Evolutionary conservation across 2,329 filamentous ascomycete species (phyloP), one percentile per base, ranked within the genome.

Genomic region (Colletotrichum filicis): DNA sequence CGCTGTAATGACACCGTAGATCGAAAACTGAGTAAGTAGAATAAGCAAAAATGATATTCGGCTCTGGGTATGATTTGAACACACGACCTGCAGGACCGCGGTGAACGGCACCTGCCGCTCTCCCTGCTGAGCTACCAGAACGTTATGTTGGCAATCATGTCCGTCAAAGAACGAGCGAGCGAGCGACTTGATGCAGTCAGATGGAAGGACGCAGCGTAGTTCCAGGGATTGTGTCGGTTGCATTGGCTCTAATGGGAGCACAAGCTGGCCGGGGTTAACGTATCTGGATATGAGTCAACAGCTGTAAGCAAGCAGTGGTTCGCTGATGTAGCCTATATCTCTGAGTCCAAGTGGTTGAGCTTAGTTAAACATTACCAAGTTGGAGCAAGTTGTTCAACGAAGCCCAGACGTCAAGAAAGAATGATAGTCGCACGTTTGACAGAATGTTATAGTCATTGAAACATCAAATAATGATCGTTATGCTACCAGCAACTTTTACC

Each of bases 401-500:
- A 22, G 42, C 3, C 19, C 42, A 56, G 11, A 56, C 4, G 24
- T 26, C 24, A 16, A 28, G 53, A 5, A n/a, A 56, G 8, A 14
- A 4, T 1, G 3, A 11, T 4, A 30, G 26, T 2, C 19, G 16
- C 14, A 37, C 22, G 4, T 6, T 62, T 62, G 26, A 52, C 60
- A 52, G 8, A 11, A 16, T 5, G 1, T 49, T 52, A 5, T 32
- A 11, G 49, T 55, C 49, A 55, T 64, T 64, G 28, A 19, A 68
- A 68, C 65, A 72, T 16, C n/a, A 35, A 19, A n/a, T 19, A 35
- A 24, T n/a, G 26, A 66, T 60, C 42, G 35, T 30, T 49, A 66
- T 35, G 19, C 26, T 28, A 22, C n/a, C 11, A 7, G 16, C 14
- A n/a, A 52, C 12, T 14, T 56, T 71, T 80, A 84, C 84, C 83